Evolutionary conservation across 768 basidiomycete species (phyloP).

Genomic region (Trametes punicea): DNA sequence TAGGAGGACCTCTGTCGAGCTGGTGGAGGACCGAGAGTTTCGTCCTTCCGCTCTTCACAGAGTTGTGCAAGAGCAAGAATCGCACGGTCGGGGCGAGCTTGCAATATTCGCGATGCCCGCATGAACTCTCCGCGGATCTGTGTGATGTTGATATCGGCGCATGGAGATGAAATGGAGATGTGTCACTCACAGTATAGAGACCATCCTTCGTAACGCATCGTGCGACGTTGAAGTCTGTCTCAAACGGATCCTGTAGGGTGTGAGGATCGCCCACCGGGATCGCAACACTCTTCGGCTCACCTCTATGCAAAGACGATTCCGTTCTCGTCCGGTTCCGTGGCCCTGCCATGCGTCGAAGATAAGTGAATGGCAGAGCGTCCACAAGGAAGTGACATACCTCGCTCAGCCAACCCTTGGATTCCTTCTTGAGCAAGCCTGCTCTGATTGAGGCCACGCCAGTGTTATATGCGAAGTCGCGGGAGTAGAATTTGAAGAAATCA

Average conservation of each 20-base stretch:
- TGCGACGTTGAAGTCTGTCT: slow-evolving; percentile 93
- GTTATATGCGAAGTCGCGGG: slow-evolving; percentile 90
- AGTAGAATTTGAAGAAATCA: slow-evolving; percentile 97
- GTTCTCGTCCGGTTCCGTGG: slow-evolving; percentile 73
- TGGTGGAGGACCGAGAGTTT: slow-evolving; percentile 54
- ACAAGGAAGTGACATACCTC: slow-evolving; percentile 54
- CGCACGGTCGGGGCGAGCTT: slow-evolving; percentile 75
- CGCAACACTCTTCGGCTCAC: not conserved
- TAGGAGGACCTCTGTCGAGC: slow-evolving; percentile 42
- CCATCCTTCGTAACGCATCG: slow-evolving; percentile 97
- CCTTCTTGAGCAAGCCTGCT: slow-evolving; percentile 85
- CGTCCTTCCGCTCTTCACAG: slow-evolving; percentile 83
- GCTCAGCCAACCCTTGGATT: slow-evolving; percentile 91
- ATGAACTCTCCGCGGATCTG: slow-evolving; percentile 99
- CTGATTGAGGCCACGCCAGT: slow-evolving; percentile 90
- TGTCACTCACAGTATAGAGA: slow-evolving; percentile 72
- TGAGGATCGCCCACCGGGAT: not conserved
- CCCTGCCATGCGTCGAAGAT: slow-evolving; percentile 27
- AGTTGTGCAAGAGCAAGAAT: slow-evolving; percentile 82
- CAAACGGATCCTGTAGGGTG: slow-evolving; percentile 82
- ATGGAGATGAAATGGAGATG: not conserved
- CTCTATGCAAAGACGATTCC: slow-evolving; percentile 78
- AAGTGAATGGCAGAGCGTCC: not conserved
- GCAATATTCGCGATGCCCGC: slow-evolving; percentile 87
- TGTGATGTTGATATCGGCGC: not conserved